These are phyloP conservation scores for Salvia sclarea DNA, from an alignment of 305 asterid genomes.

Conservation along the genomic window DNA sequence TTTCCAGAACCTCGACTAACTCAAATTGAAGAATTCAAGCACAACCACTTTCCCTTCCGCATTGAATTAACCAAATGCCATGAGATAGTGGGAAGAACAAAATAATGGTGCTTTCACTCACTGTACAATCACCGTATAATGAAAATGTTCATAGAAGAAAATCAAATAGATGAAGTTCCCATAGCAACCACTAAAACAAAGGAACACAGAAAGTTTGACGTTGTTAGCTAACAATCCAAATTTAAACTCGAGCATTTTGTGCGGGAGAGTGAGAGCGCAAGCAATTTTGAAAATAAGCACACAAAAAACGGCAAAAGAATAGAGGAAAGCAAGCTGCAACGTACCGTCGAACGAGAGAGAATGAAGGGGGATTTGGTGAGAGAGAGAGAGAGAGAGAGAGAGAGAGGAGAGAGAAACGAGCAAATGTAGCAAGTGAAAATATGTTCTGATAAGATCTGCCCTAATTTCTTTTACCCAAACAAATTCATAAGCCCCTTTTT, in stretches of 20 bases:
- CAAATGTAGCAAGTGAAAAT: slow-evolving; percentile 23
- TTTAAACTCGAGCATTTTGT: slow-evolving; percentile 16
- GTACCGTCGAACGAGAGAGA: slow-evolving; percentile 29
- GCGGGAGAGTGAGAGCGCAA: slow-evolving; percentile 7
- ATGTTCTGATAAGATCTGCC: slow-evolving; percentile 34
- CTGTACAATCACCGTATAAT: slow-evolving; percentile 10
- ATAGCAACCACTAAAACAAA: not conserved
- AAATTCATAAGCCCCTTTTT: not conserved
- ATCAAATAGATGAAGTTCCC: slow-evolving; percentile 12
- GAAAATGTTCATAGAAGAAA: not conserved
- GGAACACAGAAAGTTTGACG: not conserved
- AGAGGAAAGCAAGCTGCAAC: slow-evolving; percentile 13
- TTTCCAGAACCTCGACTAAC: not conserved
- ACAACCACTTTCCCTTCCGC: slow-evolving; percentile 7
- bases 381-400: slow-evolving; percentile 15
- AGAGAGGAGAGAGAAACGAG: slow-evolving; percentile 25
- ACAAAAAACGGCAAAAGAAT: not conserved
- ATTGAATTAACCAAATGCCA: slow-evolving; percentile 9
- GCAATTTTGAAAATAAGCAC: slow-evolving; percentile 9
- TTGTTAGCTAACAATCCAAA: slow-evolving; percentile 26
- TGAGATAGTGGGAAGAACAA: not conserved
- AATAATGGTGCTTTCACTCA: not conserved
- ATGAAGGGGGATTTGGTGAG: slow-evolving; percentile 10
- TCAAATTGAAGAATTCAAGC: slow-evolving; percentile 9
- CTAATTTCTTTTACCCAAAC: slow-evolving; percentile 28